A percentile compares a stretch with the other conserved stretches of the same genome.
Conservation (phyloP, 2,329 filamentous ascomycete genomes). For the Beauveria australis region DNA sequence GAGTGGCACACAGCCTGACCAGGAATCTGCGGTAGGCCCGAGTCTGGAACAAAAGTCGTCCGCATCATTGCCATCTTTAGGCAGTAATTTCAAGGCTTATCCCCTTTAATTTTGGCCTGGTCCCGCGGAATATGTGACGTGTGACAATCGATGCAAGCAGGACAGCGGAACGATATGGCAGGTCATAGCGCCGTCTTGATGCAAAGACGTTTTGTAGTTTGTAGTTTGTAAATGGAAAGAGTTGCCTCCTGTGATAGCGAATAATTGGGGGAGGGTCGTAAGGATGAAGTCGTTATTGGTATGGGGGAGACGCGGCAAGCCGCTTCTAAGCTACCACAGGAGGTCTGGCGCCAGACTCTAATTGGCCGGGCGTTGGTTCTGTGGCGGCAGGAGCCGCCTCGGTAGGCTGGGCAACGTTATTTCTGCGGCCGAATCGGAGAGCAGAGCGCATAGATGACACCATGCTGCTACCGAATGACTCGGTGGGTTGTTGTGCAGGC, state of each 20-base stretch:
- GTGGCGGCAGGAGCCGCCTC: conserved; percentile 16
- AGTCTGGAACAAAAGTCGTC: not conserved
- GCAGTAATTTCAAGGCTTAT: not conserved
- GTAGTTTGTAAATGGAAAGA: not conserved
- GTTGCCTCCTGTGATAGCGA: not conserved
- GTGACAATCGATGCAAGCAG: not conserved
- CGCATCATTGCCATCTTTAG: not conserved
- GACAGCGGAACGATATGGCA: not conserved
- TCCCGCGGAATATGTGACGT: not conserved
- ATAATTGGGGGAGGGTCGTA: not conserved
- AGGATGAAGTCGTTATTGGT: not conserved
- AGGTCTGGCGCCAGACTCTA: conserved; percentile 31
- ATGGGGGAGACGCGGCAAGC: not conserved
- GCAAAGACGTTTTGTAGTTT: not conserved
- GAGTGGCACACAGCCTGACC: not conserved
- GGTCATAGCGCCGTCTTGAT: not conserved
- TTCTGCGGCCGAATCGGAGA: conserved; percentile 24
- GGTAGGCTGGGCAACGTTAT: conserved; percentile 15
- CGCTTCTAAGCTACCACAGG: not conserved
- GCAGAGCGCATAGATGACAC: conserved; percentile 25
- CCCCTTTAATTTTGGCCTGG: not conserved
- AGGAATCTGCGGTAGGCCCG: not conserved
- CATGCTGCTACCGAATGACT: conserved; percentile 17
- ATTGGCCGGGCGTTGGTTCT: conserved; percentile 35
- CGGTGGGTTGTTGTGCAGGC: conserved; percentile 10